phyloP scores from a whole-genome alignment of 345 rosid species.

The Moricandia moricandioides region DNA sequence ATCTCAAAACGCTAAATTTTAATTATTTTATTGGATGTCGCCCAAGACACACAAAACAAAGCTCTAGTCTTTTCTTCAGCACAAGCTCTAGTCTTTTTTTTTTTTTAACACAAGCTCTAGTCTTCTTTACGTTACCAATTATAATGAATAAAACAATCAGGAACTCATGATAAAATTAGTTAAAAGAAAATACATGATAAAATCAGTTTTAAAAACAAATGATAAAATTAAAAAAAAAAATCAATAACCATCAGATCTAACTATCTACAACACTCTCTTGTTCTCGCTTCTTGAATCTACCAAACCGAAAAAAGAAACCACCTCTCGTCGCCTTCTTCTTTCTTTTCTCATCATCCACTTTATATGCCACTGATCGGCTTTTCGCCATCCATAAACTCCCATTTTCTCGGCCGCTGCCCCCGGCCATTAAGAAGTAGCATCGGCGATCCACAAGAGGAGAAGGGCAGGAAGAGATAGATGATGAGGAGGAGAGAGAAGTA shows the following conservation, averaged over 20 bases:
- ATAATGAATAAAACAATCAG: constrained; percentile 15
- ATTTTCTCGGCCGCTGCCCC: constrained; percentile 20
- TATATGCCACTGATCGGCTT: constrained; percentile 31
- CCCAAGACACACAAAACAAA: no score
- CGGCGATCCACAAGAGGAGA: constrained; percentile 26
- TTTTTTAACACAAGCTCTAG: no score
- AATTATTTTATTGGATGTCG: no score
- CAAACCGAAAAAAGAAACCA: constrained; percentile 31
- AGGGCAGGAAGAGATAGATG: constrained; percentile 38
- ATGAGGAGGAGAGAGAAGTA: constrained; percentile 25
- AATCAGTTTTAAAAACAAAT: neutral
- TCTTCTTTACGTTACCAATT: neutral
- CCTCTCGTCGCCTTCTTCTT: constrained; percentile 17
- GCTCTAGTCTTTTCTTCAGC: no score
- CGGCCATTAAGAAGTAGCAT: constrained; percentile 9
- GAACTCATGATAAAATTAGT: neutral
- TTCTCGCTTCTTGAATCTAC: constrained; percentile 16
- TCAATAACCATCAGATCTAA: constrained; percentile 12
- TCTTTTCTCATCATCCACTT: constrained; percentile 25
- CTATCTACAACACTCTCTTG: constrained; percentile 18
- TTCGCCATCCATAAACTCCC: constrained; percentile 29
- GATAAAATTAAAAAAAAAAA: neutral
- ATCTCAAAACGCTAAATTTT: no score
- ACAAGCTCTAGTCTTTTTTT: no score
- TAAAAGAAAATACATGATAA: neutral